Evolutionary conservation across 1,284 basidiomycete species (phyloP).

Genomic region (Lentinula novae-zelandiae): DNA sequence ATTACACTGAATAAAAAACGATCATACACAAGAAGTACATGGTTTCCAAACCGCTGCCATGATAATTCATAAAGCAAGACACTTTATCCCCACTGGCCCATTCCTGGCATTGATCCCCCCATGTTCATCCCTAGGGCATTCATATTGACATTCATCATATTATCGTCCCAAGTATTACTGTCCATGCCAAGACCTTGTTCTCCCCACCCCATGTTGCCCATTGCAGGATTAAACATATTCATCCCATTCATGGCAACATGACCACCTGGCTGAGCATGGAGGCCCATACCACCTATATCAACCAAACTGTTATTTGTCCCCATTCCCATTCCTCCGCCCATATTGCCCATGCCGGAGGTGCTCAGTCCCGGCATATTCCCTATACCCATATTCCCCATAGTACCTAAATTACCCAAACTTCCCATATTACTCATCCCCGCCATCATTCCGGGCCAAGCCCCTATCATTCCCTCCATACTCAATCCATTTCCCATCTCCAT

Average conservation of each 20-base stretch:
- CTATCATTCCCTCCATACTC: constrained; percentile 26
- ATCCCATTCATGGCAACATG: constrained; percentile 6
- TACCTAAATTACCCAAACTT: constrained; percentile 19
- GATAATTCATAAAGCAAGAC: background rate
- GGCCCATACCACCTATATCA: constrained; percentile 24
- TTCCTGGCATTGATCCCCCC: constrained; percentile 14
- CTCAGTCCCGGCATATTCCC: constrained; percentile 29
- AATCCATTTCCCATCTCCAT: constrained; percentile 25
- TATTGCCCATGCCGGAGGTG: constrained; percentile 12
- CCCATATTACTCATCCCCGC: constrained; percentile 27
- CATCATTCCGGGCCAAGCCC: constrained; percentile 19
- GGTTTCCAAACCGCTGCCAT: background rate
- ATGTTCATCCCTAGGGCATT: constrained; percentile 19
- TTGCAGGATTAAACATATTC: constrained; percentile 11
- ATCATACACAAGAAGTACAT: too few species aligned
- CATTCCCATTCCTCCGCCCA: constrained; percentile 31
- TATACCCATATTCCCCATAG: constrained; percentile 22
- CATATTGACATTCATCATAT: constrained; percentile 22
- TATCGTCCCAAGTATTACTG: constrained; percentile 32
- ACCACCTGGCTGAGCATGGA: constrained; percentile 14
- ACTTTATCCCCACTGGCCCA: constrained; percentile 18
- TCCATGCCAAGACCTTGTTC: constrained; percentile 30
- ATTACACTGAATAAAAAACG: too few species aligned
- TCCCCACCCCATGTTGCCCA: constrained; percentile 24
- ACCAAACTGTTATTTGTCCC: constrained; percentile 23